Evolutionary conservation across 768 basidiomycete species (phyloP).

Genomic region (Lentinula detonsa): DNA sequence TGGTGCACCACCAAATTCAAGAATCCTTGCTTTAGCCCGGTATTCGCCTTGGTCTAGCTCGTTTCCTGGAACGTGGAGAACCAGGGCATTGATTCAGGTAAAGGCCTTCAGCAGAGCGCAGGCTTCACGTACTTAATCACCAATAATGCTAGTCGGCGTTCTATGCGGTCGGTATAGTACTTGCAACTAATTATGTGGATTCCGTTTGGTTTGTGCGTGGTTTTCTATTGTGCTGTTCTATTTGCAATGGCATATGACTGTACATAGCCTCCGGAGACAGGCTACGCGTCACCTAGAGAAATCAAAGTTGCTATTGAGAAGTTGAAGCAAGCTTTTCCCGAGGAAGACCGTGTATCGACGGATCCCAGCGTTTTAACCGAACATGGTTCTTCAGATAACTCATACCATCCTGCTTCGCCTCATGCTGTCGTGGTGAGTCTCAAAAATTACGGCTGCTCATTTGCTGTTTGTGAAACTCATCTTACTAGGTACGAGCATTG

Average conservation of each 20-base stretch:
- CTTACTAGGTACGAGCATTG: slow-evolving; percentile 45
- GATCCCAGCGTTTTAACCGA: slow-evolving; percentile 42
- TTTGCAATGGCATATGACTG: background rate
- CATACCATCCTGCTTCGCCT: slow-evolving; percentile 56
- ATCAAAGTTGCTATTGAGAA: slow-evolving; percentile 47
- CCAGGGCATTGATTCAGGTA: slow-evolving; percentile 26
- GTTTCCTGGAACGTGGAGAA: slow-evolving; percentile 26
- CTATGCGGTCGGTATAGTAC: slow-evolving; percentile 30
- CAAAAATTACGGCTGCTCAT: background rate
- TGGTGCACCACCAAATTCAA: background rate
- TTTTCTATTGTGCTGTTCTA: background rate
- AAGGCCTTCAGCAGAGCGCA: background rate
- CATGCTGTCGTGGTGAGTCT: slow-evolving; percentile 43
- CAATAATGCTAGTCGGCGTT: slow-evolving; percentile 15
- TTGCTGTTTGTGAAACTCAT: slow-evolving; percentile 7
- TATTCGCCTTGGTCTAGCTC: slow-evolving; percentile 37
- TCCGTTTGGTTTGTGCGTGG: slow-evolving; percentile 21
- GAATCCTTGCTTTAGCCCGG: slow-evolving; percentile 19
- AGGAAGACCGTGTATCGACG: slow-evolving; percentile 37
- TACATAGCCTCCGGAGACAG: slow-evolving; percentile 6
- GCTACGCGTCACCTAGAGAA: slow-evolving; percentile 43
- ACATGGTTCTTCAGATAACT: slow-evolving; percentile 65
- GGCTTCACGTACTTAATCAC: background rate
- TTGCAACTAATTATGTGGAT: slow-evolving; percentile 20
- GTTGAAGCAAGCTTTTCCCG: slow-evolving; percentile 40